A percentile compares a stretch with the other conserved stretches of the same genome.
phyloP scores from a whole-genome alignment of 2,329 filamentous ascomycete species.

The Biscogniauxia marginata region DNA sequence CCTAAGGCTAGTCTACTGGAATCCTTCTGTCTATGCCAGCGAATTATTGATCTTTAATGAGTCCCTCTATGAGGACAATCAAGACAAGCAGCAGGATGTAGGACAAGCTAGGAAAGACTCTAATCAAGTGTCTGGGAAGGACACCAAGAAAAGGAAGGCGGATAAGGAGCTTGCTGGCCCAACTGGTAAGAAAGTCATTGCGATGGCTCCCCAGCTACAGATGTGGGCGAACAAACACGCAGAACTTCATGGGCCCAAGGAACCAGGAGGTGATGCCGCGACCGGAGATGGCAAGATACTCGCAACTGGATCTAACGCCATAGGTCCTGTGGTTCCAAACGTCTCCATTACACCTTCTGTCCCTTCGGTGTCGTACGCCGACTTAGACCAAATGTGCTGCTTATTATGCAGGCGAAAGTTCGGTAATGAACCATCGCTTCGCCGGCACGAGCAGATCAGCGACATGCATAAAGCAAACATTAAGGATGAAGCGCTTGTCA shows the following conservation, averaged over 20 bases:
- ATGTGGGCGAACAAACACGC: conserved; percentile 72
- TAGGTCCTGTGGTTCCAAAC: conserved; percentile 16
- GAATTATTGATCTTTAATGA: conserved; percentile 59
- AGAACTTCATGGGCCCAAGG: conserved; percentile 58
- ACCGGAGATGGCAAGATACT: conserved; percentile 31
- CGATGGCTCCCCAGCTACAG: conserved; percentile 63
- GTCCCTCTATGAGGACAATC: conserved; percentile 40
- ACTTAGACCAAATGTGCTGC: conserved; percentile 47
- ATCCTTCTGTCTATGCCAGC: conserved; percentile 69
- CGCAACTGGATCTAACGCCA: conserved; percentile 25
- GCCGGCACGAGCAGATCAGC: conserved; percentile 44
- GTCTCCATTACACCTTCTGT: conserved; percentile 26
- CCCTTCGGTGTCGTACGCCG: conserved; percentile 57
- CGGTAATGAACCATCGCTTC: conserved; percentile 38
- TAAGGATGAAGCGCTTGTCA: conserved; percentile 27
- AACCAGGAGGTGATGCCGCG: conserved; percentile 30
- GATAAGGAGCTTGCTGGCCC: conserved; percentile 41
- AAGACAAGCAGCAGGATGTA: conserved; percentile 39
- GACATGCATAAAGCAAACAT: conserved; percentile 41
- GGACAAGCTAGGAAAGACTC: conserved; percentile 35
- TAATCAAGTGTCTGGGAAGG: conserved; percentile 30
- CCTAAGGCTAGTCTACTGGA: conserved; percentile 73
- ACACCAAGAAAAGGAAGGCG: conserved; percentile 44
- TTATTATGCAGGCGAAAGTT: conserved; percentile 44
- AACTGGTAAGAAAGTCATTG: conserved; percentile 48